Conservation (phyloP, 2,329 filamentous ascomycete genomes). For the Phyllosticta paracitricarpa region DNA sequence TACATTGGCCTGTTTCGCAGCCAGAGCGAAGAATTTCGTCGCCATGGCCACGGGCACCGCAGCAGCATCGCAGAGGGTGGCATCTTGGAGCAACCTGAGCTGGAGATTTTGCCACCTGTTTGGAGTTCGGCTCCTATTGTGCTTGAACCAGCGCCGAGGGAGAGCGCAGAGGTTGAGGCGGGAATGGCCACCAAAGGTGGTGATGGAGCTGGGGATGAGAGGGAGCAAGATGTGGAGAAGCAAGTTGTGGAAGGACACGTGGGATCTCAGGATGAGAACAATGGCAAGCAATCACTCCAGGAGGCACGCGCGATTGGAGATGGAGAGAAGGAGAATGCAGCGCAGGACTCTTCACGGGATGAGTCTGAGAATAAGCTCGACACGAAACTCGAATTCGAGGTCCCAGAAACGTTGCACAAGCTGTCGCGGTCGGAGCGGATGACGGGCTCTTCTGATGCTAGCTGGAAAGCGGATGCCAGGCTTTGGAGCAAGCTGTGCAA, state of each 20-base stretch:
- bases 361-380: neutral
- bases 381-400: neutral
- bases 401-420: neutral
- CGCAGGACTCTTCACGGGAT: neutral
- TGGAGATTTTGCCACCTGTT: constrained; percentile 35
- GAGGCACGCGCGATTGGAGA: neutral
- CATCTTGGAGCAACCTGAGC: constrained; percentile 35
- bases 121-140: constrained; percentile 8
- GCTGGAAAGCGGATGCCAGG: constrained; percentile 1
- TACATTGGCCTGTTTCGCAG: constrained; percentile 35
- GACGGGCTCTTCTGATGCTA: constrained; percentile 1
- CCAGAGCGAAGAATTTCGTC: constrained; percentile 28
- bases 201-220: neutral
- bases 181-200: neutral
- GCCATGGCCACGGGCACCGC: constrained; percentile 34
- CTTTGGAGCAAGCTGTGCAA: neutral
- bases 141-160: neutral
- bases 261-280: neutral
- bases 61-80: constrained; percentile 33
- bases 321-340: neutral
- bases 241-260: neutral
- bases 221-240: neutral
- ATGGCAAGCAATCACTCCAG: neutral
- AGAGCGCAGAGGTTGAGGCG: neutral
- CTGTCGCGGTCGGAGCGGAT: neutral